Evolutionary conservation across 1,284 basidiomycete species (phyloP).

Genomic region (Rhodofomes roseus): DNA sequence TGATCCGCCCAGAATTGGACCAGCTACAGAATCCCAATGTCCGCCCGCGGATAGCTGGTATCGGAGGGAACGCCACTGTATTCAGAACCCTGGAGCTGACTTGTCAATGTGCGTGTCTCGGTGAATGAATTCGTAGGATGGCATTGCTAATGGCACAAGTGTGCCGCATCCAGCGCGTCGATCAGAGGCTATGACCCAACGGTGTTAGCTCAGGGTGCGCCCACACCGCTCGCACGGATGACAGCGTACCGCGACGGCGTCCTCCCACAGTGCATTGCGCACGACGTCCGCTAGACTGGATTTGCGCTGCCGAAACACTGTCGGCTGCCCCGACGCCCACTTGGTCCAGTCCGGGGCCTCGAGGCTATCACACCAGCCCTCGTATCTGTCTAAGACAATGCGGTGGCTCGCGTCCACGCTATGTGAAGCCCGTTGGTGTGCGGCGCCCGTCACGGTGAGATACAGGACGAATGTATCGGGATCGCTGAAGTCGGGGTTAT

Average conservation of each 20-base stretch:
- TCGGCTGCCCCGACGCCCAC: conserved; percentile 9
- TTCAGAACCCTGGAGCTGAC: neutral
- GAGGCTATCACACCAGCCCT: conserved; percentile 11
- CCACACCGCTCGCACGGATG: neutral
- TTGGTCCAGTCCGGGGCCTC: conserved; percentile 16
- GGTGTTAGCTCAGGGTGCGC: conserved; percentile 1
- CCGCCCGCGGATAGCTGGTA: neutral
- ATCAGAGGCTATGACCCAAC: conserved; percentile 6
- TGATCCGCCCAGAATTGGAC: neutral
- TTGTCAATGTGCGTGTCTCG: neutral
- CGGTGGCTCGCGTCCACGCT: conserved; percentile 1
- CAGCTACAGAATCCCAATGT: neutral
- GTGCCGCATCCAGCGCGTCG: conserved; percentile 8
- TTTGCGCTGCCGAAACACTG: conserved; percentile 13
- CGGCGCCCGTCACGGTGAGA: conserved; percentile 11
- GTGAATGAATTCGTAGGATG: neutral
- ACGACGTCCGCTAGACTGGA: conserved; percentile 9
- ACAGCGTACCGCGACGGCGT: conserved; percentile 6
- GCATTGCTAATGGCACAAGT: neutral
- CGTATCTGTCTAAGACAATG: conserved; percentile 15
- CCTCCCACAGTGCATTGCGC: conserved; percentile 5
- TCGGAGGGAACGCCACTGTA: neutral
- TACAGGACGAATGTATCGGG: conserved; percentile 17
- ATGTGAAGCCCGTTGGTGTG: neutral
- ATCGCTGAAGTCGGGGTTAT: conserved; percentile 13